Conservation (phyloP, 495 filamentous ascomycete genomes). For the Penicillium lagena region DNA sequence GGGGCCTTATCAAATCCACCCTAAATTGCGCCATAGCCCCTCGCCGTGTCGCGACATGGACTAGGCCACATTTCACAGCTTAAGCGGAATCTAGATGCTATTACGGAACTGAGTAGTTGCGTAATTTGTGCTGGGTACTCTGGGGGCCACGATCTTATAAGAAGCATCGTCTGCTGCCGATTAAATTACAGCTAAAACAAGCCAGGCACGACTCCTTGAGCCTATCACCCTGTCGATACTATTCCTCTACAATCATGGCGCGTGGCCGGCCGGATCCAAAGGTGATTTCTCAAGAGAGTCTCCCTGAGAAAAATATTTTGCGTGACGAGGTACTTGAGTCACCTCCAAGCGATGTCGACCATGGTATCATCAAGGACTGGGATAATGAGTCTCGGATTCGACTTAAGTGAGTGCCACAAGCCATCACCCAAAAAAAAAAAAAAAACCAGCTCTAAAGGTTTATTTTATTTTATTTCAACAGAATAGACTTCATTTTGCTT, state of each 20-base stretch:
- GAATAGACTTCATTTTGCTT: constrained; percentile 46
- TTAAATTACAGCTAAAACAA: no score
- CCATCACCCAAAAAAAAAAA: no score
- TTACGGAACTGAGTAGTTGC: neutral
- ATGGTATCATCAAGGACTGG: constrained; percentile 28
- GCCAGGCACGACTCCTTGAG: no score
- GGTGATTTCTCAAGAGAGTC: neutral
- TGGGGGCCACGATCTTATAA: no score
- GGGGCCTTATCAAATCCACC: no score
- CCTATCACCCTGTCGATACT: no score
- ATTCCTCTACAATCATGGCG: neutral
- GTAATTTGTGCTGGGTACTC: no score
- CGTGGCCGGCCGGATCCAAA: neutral
- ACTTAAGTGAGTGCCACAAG: constrained; percentile 19
- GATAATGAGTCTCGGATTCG: constrained; percentile 19
- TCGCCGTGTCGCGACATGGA: constrained; percentile 13
- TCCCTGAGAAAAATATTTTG: constrained; percentile 5
- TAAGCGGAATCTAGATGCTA: neutral
- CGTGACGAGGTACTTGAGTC: constrained; percentile 6
- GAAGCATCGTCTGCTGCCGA: no score
- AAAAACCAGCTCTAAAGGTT: no score
- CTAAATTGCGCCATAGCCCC: constrained; percentile 18
- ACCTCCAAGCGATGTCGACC: constrained; percentile 9
- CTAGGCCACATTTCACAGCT: neutral
- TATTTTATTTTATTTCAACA: constrained; percentile 7